phyloP scores from a whole-genome alignment of 2,329 filamentous ascomycete genomes.

The Aureobasidium sp. region DNA sequence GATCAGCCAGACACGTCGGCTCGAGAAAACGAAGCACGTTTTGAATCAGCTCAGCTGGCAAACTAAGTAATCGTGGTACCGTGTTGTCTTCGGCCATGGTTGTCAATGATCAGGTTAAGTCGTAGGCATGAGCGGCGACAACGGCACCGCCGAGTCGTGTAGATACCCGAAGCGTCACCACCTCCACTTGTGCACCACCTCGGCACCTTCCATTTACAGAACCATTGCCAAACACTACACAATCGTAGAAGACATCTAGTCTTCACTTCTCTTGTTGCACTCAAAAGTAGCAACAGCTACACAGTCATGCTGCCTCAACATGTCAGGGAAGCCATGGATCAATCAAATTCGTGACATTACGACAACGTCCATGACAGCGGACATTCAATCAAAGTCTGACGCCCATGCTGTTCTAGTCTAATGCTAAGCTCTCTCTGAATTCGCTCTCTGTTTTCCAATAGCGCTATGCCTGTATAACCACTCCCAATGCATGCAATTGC shows the following conservation, averaged over 20 bases:
- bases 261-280: not conserved
- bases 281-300: not conserved
- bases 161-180: not conserved
- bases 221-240: not conserved
- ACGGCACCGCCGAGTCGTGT: not conserved
- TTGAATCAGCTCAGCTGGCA: slow-evolving; percentile 70
- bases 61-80: slow-evolving; percentile 35
- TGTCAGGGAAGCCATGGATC: no score
- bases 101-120: not conserved
- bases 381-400: not conserved
- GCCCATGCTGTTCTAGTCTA: not conserved
- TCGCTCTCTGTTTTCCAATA: not conserved
- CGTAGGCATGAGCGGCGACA: not conserved
- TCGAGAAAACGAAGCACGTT: slow-evolving; percentile 60
- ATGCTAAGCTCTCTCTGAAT: not conserved
- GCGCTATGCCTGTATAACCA: not conserved
- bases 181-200: not conserved
- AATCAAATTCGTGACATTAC: not conserved
- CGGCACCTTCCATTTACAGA: slow-evolving; percentile 3
- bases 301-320: not conserved
- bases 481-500: not conserved
- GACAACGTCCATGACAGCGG: not conserved
- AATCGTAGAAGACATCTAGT: not conserved
- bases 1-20: slow-evolving; percentile 52
- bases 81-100: not conserved